Evolutionary conservation across 192 early-diverging fungal genomes (phyloP).

Genomic region (Glomus cerebriforme): DNA sequence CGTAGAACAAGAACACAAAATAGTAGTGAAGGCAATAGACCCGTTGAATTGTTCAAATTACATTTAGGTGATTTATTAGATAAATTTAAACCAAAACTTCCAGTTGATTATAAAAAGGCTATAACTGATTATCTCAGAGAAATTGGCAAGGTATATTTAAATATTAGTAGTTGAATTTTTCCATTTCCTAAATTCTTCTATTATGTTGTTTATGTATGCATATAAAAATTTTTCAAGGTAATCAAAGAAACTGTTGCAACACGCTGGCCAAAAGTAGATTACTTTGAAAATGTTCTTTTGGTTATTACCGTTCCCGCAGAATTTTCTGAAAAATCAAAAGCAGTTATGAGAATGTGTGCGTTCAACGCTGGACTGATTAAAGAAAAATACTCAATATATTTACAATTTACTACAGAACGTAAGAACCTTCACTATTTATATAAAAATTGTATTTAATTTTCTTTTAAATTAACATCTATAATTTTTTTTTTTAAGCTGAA

Average conservation of each 20-base stretch:
- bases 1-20: not conserved
- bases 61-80: conserved; percentile 1
- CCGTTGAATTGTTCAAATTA: conserved; percentile 13
- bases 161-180: not conserved
- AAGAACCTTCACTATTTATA: not conserved
- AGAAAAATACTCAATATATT: not conserved
- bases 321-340: conserved; percentile 39
- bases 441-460: too few relatives aligned
- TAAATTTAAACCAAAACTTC: too few relatives aligned
- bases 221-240: not conserved
- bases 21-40: not conserved
- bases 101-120: not conserved
- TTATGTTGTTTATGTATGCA: too few relatives aligned
- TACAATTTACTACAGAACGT: conserved; percentile 11
- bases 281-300: not conserved
- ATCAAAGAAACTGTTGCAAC: not conserved
- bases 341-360: conserved; percentile 55
- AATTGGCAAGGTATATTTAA: not conserved
- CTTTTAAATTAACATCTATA: too few relatives aligned
- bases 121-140: conserved; percentile 4
- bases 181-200: too few relatives aligned
- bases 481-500: not conserved
- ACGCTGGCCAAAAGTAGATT: conserved; percentile 1
- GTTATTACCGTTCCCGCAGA: conserved; percentile 12
- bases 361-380: conserved; percentile 52